Percentiles rank a stretch among this genome's conserved stretches.
Evolutionary conservation across 116 monocot species (phyloP).

Genomic region (Posidonia oceanica): DNA sequence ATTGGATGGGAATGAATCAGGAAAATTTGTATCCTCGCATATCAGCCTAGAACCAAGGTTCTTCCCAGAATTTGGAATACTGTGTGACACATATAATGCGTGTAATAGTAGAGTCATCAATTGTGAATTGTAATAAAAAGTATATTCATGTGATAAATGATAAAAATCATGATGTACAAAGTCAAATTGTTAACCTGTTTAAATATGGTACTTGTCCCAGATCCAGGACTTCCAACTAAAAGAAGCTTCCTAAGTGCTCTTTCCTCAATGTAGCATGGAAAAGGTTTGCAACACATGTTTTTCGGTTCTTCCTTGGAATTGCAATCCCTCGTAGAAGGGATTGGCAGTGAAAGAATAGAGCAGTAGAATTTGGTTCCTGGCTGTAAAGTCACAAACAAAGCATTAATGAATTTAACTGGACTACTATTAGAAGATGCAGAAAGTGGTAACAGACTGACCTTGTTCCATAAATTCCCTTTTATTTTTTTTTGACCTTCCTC

Average conservation of each 20-base stretch:
- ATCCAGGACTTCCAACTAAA: constrained; percentile 60
- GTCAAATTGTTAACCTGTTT: constrained; percentile 49
- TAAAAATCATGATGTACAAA: not conserved
- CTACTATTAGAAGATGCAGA: too few relatives aligned
- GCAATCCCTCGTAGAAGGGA: constrained; percentile 35
- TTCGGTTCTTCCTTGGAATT: constrained; percentile 35
- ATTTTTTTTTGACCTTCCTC: constrained; percentile 91
- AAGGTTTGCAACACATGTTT: constrained; percentile 19
- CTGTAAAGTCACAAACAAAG: constrained; percentile 19
- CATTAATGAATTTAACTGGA: too few relatives aligned
- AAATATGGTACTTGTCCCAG: constrained; percentile 81
- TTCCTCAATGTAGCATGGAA: constrained; percentile 36
- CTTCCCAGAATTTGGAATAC: too few relatives aligned
- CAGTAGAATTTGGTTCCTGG: constrained; percentile 66
- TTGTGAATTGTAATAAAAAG: not conserved
- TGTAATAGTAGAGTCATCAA: too few relatives aligned
- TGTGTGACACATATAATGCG: too few relatives aligned
- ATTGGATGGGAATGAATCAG: too few relatives aligned
- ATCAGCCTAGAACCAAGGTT: too few relatives aligned
- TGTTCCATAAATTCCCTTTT: constrained; percentile 81
- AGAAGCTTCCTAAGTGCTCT: constrained; percentile 60
- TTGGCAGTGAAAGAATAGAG: constrained; percentile 69
- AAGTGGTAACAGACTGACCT: constrained; percentile 25
- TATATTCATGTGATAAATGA: not conserved
- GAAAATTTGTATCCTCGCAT: too few relatives aligned